phyloP scores from a whole-genome alignment of 495 filamentous ascomycete genomes.

The Cudoniella acicularis region DNA sequence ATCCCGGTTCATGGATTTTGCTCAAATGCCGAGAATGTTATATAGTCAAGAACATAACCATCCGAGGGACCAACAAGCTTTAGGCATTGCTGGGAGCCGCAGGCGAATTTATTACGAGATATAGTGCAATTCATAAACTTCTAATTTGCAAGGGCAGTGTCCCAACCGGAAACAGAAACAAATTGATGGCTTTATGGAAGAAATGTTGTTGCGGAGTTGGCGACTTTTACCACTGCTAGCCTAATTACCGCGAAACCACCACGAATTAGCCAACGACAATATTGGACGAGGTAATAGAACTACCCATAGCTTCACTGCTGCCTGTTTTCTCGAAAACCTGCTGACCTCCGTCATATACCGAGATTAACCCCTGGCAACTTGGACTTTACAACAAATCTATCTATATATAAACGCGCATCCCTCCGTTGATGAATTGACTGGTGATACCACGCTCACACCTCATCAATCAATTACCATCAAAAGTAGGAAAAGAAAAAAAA shows the following conservation, averaged over 20 bases:
- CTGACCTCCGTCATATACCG: neutral
- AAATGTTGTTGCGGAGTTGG: neutral
- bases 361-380: neutral
- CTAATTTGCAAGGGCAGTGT: too few species aligned
- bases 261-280: neutral
- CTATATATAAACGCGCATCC: neutral
- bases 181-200: too few species aligned
- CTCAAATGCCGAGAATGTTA: too few species aligned
- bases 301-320: neutral
- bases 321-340: neutral
- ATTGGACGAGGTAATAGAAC: neutral
- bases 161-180: too few species aligned
- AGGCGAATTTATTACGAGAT: too few species aligned
- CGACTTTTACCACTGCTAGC: neutral
- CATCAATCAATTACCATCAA: conserved; percentile 7
- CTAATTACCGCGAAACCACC: neutral
- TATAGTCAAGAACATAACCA: too few species aligned
- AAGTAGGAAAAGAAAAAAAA: neutral
- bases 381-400: neutral
- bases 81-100: too few species aligned
- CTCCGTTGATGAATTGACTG: neutral
- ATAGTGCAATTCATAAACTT: too few species aligned
- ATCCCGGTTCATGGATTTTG: too few species aligned
- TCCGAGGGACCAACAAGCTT: too few species aligned
- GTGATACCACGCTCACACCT: conserved; percentile 3